Evolutionary conservation across 768 basidiomycete species (phyloP).

Genomic region (Suillus sp.): DNA sequence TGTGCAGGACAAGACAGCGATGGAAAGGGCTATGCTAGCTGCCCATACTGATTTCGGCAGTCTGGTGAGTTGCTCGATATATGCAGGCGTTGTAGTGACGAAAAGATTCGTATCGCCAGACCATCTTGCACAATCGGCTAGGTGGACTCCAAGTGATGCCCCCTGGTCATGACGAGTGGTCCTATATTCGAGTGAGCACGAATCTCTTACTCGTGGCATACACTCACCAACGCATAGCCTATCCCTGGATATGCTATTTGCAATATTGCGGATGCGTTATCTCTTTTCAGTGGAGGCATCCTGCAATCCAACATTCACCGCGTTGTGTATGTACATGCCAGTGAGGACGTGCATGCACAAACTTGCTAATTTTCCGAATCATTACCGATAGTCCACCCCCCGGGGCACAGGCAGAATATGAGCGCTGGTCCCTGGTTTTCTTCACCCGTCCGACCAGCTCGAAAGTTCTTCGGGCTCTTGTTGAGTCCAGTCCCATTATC

Average conservation of each 20-base stretch:
- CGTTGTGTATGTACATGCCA: constrained; percentile 46
- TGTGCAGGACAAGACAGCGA: constrained; percentile 26
- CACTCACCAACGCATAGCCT: constrained; percentile 34
- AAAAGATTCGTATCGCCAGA: constrained; percentile 35
- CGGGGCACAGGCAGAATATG: constrained; percentile 49
- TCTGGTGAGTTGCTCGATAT: constrained; percentile 44
- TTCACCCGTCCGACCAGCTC: constrained; percentile 65
- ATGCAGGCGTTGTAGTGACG: neutral
- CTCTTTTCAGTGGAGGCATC: constrained; percentile 64
- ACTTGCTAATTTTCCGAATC: neutral
- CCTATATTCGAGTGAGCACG: constrained; percentile 57
- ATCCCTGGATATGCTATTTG: constrained; percentile 59
- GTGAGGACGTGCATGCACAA: neutral
- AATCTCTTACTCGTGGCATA: neutral
- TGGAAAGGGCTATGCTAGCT: constrained; percentile 50
- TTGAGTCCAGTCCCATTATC: constrained; percentile 52
- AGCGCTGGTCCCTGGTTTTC: constrained; percentile 70
- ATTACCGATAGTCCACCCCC: constrained; percentile 49
- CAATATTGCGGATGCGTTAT: constrained; percentile 63
- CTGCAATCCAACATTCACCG: constrained; percentile 66
- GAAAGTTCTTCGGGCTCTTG: constrained; percentile 50
- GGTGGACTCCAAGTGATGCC: constrained; percentile 72
- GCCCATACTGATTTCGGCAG: constrained; percentile 78
- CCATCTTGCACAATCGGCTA: constrained; percentile 68
- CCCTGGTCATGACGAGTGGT: constrained; percentile 63